phyloP scores from a whole-genome alignment of 169 alveolate genomes.

The Condylostoma magnum region DNA sequence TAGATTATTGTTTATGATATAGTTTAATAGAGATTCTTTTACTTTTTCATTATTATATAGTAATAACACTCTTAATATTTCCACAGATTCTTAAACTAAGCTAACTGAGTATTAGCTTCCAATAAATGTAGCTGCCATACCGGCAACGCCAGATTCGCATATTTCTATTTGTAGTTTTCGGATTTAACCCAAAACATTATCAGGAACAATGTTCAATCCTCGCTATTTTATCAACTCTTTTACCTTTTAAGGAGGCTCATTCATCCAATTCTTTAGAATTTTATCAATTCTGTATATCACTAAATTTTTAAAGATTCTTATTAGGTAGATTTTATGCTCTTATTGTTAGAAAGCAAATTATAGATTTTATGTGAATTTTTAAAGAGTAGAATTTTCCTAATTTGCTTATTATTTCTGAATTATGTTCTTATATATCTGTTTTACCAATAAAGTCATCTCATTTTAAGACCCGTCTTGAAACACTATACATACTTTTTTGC shows the following conservation, averaged over 20 bases:
- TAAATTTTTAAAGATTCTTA: conserved; percentile 7
- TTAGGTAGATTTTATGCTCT: conserved; percentile 1
- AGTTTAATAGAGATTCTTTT: background rate
- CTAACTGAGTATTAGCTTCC: background rate
- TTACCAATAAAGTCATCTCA: background rate
- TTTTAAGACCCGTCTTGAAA: background rate
- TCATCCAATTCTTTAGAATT: too few species aligned
- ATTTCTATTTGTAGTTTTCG: background rate
- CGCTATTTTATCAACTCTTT: too few species aligned
- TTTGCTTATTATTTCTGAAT: background rate
- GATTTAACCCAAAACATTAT: background rate
- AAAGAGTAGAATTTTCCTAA: background rate
- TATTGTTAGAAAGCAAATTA: background rate
- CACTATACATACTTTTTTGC: too few species aligned
- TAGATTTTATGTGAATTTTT: background rate
- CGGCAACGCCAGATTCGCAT: conserved; percentile 3
- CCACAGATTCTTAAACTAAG: background rate
- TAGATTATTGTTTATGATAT: background rate
- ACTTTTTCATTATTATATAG: background rate
- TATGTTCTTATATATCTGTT: background rate
- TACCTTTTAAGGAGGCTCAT: too few species aligned
- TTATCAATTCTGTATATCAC: background rate
- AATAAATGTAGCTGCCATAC: conserved; percentile 13
- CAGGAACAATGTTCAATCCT: background rate
- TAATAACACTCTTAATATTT: background rate